phyloP scores from a whole-genome alignment of 371 early-diverging fungal genomes.

The Apophysomyces trapeziformis region DNA sequence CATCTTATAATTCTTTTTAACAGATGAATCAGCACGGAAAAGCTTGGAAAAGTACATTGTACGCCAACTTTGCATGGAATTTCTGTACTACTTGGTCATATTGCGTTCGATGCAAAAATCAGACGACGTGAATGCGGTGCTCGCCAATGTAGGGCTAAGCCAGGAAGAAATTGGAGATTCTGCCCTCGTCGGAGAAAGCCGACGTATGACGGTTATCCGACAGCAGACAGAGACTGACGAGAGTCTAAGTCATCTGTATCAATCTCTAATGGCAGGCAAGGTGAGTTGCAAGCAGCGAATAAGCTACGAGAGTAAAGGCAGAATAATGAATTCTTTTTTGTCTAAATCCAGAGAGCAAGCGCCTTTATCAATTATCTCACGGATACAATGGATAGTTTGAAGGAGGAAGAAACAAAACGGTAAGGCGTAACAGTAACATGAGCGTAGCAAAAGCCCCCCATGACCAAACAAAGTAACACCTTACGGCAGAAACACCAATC shows the following conservation, averaged over 20 bases:
- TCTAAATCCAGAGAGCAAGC: not conserved
- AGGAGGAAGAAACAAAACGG: constrained; percentile 6
- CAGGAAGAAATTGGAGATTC: constrained; percentile 10
- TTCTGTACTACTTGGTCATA: constrained; percentile 20
- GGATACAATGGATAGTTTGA: not conserved
- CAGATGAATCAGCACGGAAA: constrained; percentile 22
- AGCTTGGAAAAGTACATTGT: constrained; percentile 33
- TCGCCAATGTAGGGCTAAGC: not conserved
- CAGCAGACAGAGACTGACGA: not conserved
- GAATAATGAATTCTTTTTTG: not conserved
- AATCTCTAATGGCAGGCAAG: constrained; percentile 10
- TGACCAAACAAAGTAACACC: constrained; percentile 3
- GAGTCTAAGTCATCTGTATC: not conserved
- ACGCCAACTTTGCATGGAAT: constrained; percentile 26
- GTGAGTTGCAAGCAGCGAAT: constrained; percentile 1
- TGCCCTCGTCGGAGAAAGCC: constrained; percentile 6
- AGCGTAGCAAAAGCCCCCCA: not conserved
- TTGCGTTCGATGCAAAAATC: constrained; percentile 14
- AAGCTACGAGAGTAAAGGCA: not conserved
- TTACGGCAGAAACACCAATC: constrained; percentile 14
- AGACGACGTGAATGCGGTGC: constrained; percentile 6
- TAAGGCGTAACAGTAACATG: not conserved
- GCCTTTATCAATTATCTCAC: not conserved
- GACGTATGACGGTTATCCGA: constrained; percentile 3
- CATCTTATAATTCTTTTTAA: not conserved